phyloP scores from a whole-genome alignment of 1,284 basidiomycete species.

The Ustanciosporium gigantosporum region DNA sequence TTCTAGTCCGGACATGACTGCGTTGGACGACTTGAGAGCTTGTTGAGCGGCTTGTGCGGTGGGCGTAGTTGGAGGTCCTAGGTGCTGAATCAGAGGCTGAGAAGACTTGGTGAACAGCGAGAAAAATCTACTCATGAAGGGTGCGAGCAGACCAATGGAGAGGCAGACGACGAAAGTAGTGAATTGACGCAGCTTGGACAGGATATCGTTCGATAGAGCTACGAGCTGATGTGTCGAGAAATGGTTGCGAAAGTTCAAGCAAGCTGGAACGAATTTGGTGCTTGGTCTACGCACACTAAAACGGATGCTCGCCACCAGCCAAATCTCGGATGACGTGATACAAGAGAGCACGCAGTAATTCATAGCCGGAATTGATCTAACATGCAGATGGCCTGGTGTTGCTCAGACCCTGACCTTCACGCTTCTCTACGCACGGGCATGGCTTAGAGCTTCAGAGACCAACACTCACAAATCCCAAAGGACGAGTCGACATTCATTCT shows the following conservation, averaged over 20 bases:
- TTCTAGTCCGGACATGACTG: constrained; percentile 27
- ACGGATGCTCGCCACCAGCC: neutral
- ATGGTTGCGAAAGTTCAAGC: too few relatives aligned
- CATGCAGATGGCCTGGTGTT: too few relatives aligned
- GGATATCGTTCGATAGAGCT: too few relatives aligned
- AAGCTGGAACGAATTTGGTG: too few relatives aligned
- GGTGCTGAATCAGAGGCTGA: constrained; percentile 38
- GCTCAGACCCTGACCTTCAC: too few relatives aligned
- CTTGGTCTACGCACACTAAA: neutral
- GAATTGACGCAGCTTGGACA: constrained; percentile 25
- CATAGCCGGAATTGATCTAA: too few relatives aligned
- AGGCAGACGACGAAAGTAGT: constrained; percentile 2
- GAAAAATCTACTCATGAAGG: constrained; percentile 44
- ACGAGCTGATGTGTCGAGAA: too few relatives aligned
- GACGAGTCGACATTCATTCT: too few relatives aligned
- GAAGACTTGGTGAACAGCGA: constrained; percentile 38
- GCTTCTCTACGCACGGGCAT: too few relatives aligned
- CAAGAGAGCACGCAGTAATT: too few relatives aligned
- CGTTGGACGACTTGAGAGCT: constrained; percentile 11
- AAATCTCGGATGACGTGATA: neutral
- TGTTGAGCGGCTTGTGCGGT: constrained; percentile 38
- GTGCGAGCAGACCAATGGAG: constrained; percentile 9
- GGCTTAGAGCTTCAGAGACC: too few relatives aligned
- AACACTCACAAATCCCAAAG: too few relatives aligned
- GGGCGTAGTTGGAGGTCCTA: constrained; percentile 35